Conservation (phyloP, 1,284 basidiomycete species). For the Trametes polyzona region DNA sequence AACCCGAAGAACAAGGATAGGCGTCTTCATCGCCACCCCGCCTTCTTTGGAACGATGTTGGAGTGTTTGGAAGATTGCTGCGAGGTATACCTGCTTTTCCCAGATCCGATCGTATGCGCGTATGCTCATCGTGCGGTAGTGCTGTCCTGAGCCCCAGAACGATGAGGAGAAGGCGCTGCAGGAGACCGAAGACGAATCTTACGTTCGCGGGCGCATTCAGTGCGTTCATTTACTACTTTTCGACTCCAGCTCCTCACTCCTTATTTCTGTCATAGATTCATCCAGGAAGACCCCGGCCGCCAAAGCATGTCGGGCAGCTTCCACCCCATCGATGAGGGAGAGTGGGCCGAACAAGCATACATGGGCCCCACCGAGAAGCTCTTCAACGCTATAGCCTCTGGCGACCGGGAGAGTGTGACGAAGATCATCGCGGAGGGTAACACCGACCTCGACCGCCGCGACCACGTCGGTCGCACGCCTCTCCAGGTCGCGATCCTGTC, state of each 20-base stretch:
- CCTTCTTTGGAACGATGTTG: constrained; percentile 60
- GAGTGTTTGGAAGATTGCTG: constrained; percentile 65
- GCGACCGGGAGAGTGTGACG: constrained; percentile 44
- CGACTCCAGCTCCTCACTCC: background rate
- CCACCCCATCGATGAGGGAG: constrained; percentile 66
- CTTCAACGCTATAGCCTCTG: constrained; percentile 53
- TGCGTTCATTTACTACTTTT: constrained; percentile 30
- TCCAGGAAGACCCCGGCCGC: constrained; percentile 61
- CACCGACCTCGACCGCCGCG: constrained; percentile 52
- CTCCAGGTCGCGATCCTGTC: constrained; percentile 58
- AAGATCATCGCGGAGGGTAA: constrained; percentile 43
- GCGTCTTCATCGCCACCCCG: constrained; percentile 61
- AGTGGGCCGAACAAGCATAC: constrained; percentile 65
- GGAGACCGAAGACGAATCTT: constrained; percentile 53
- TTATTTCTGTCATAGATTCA: constrained; percentile 47
- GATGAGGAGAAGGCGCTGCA: constrained; percentile 55
- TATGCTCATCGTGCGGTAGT: constrained; percentile 31
- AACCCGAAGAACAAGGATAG: constrained; percentile 64
- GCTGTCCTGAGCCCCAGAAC: constrained; percentile 53
- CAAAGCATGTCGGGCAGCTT: constrained; percentile 65
- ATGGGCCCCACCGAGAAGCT: constrained; percentile 55
- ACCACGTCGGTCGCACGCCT: constrained; percentile 61
- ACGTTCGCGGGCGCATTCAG: constrained; percentile 57
- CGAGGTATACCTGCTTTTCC: constrained; percentile 41
- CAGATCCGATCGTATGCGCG: background rate